phyloP scores from a whole-genome alignment of 805 yeast genomes.

The Wickerhamomyces canadensis region DNA sequence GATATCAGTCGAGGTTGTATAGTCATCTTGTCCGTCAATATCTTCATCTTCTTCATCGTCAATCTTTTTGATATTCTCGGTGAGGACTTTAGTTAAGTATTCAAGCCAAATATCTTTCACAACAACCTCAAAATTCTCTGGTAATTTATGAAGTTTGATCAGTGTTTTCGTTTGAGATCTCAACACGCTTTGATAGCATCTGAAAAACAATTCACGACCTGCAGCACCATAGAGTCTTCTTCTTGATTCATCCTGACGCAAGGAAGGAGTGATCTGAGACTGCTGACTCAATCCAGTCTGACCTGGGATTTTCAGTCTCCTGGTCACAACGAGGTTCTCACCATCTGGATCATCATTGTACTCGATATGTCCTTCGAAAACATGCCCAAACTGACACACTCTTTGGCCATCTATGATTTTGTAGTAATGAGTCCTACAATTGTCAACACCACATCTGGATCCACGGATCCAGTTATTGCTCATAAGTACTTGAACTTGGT shows the following conservation, averaged over 20 bases:
- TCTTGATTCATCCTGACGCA: constrained; percentile 8
- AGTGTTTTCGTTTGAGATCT: constrained; percentile 41
- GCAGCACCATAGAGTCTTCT: constrained; percentile 40
- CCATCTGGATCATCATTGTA: constrained; percentile 80
- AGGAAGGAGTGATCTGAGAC: constrained; percentile 26
- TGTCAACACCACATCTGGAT: constrained; percentile 81
- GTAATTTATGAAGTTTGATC: constrained; percentile 26
- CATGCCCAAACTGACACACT: constrained; percentile 90
- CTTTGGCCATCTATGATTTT: constrained; percentile 67
- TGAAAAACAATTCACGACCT: constrained; percentile 39
- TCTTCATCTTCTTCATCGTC: constrained; percentile 6
- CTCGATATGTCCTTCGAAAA: constrained; percentile 73
- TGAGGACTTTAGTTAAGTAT: constrained; percentile 11
- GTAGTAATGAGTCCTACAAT: constrained; percentile 79
- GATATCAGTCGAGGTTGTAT: constrained; percentile 4
- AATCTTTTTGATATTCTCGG: constrained; percentile 1
- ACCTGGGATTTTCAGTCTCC: constrained; percentile 45
- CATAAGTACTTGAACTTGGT: constrained; percentile 5
- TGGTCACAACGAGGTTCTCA: constrained; percentile 43
- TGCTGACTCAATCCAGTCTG: constrained; percentile 33
- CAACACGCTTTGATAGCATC: constrained; percentile 46
- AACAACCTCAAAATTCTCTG: constrained; percentile 24
- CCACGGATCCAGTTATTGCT: constrained; percentile 46
- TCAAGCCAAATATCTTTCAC: constrained; percentile 36
- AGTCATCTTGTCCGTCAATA: constrained; percentile 6